Percentiles rank a stretch among this genome's conserved stretches.
These are phyloP conservation scores for Turritis glabra DNA, from an alignment of 345 rosid genomes.

Conservation along the genomic window DNA sequence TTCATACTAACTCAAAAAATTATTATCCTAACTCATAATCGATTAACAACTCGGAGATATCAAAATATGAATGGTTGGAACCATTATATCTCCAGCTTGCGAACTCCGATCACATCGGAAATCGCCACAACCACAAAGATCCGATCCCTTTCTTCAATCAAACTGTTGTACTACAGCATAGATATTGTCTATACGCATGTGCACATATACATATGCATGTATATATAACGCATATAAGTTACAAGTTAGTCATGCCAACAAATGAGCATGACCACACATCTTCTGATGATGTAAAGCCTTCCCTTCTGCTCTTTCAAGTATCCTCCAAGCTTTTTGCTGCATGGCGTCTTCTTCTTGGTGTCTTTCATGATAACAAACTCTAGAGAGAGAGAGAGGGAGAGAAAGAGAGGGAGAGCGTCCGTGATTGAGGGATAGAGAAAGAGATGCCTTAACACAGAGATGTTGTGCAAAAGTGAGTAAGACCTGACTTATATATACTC, in stretches of 20 bases:
- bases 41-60: background rate
- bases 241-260: constrained; percentile 70
- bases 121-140: constrained; percentile 26
- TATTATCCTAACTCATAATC: background rate
- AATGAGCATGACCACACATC: constrained; percentile 80
- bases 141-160: constrained; percentile 21
- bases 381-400: background rate
- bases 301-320: constrained; percentile 70
- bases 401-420: background rate
- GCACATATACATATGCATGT: background rate
- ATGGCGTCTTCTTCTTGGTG: constrained; percentile 55
- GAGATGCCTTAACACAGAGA: constrained; percentile 5
- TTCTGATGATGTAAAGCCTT: constrained; percentile 70
- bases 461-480: constrained; percentile 29
- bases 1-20: constrained; percentile 11
- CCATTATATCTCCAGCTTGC: constrained; percentile 6
- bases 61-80: too few relatives aligned
- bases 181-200: constrained; percentile 9
- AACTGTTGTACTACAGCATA: background rate
- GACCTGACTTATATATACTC: constrained; percentile 31
- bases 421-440: constrained; percentile 15
- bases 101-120: background rate
- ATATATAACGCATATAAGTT: background rate
- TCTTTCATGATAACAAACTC: constrained; percentile 34
- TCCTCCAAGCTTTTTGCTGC: constrained; percentile 66